Evolutionary conservation across 192 early-diverging fungal genomes (phyloP), one percentile per base, ranked within the genome.

Genomic region (Jimgerdemannia lactiflua): DNA sequence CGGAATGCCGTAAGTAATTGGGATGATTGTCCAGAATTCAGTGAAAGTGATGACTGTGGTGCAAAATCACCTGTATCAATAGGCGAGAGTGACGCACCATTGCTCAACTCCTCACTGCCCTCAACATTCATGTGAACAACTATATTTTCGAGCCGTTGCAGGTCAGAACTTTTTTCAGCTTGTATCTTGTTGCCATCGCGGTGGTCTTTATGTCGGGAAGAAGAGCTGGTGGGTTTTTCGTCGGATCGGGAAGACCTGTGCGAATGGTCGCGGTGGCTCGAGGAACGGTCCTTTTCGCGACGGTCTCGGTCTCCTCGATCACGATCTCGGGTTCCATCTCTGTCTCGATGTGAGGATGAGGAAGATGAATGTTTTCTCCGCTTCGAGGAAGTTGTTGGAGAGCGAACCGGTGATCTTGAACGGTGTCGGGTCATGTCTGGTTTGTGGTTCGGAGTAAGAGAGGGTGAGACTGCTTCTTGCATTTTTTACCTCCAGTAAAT

Each of bases 251-350:
- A 75, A 67, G 74, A 75, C 59, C 73, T 70, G 19, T 64, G 68
- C 42, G 17, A 42, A 39, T 74, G 67, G 43, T 79, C 65, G 49
- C 74, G 79, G 63, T 20, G 54, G 67, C 67, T 71, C 8, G 78
- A 75, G 29, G 73, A 74, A 14, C 75, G 73, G 43, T 81, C 66
- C 59, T 76, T 65, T 39, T 83, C 74, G 54, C 76, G 79, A 40
- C 88, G 82, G 41, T 80, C 72, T 42, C 82, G 77, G 17, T 87
- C 89, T 71, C 82, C 75, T 43, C 87, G 79, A 3, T 90, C 88
- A 19, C 77, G 72, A 10, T 88, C 87, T 19, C 76, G 73, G 29
- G 19, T 41, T 43, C 79, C 39, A 18, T 70, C 71, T 73, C 73
- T 44, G 4, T 54, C 49, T 7, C 49, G 49, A 54, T 54, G 49